These are phyloP conservation scores for Dalechampia spathulata DNA, from an alignment of 441 rosid species.

Conservation along the genomic window DNA sequence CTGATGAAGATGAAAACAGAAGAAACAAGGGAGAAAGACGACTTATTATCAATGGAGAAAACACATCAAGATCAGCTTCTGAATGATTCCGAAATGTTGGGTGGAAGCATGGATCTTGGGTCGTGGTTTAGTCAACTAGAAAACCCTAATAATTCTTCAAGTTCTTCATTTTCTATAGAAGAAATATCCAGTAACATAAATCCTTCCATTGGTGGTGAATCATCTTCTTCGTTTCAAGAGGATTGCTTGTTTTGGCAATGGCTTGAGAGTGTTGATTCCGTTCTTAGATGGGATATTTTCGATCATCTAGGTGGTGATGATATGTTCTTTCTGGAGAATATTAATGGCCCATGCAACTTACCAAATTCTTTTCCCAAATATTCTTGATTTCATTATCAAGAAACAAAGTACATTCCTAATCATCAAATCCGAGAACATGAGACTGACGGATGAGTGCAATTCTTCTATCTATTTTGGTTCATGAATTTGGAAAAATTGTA, in stretches of 20 bases:
- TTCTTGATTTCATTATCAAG: no score
- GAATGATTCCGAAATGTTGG: slow-evolving; percentile 26
- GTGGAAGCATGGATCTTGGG: slow-evolving; percentile 31
- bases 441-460: no score
- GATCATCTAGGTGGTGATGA: slow-evolving; percentile 36
- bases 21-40: slow-evolving; percentile 11
- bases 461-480: no score
- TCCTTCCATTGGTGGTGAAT: slow-evolving; percentile 9
- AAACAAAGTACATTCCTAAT: no score
- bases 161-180: slow-evolving; percentile 22
- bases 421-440: no score
- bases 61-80: no score
- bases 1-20: background rate
- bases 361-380: no score
- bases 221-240: slow-evolving; percentile 22
- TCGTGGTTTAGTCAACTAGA: slow-evolving; percentile 22
- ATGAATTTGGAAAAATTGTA: no score
- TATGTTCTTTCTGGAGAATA: slow-evolving; percentile 27
- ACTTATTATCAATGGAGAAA: no score
- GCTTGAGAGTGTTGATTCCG: slow-evolving; percentile 44
- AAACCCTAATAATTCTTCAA: slow-evolving; percentile 18
- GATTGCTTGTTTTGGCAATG: slow-evolving; percentile 30
- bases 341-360: slow-evolving; percentile 11
- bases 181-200: slow-evolving; percentile 15
- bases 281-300: slow-evolving; percentile 52